phyloP scores from a whole-genome alignment of 371 early-diverging fungal species.

The Mortierella sp. region DNA sequence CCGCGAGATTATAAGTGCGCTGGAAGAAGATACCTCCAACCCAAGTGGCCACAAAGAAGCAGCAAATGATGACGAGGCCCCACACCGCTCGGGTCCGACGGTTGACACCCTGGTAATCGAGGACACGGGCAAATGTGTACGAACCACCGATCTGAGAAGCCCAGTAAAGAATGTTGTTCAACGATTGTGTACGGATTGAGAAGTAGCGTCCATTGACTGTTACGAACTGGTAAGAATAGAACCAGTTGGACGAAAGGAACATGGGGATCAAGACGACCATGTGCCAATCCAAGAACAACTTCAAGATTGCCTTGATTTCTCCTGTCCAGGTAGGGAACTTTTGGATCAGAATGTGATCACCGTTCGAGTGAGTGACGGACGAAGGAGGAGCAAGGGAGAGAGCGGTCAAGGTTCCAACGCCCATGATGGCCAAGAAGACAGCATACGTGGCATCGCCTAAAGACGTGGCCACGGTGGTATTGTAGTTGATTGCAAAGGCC shows the following conservation, averaged over 20 bases:
- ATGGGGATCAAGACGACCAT: constrained; percentile 72
- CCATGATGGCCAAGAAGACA: constrained; percentile 74
- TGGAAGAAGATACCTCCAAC: constrained; percentile 73
- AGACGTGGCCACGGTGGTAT: constrained; percentile 46
- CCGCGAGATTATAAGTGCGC: constrained; percentile 56
- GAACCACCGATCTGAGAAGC: constrained; percentile 74
- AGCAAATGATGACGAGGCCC: constrained; percentile 61
- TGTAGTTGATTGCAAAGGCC: constrained; percentile 72
- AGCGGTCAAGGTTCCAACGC: constrained; percentile 63
- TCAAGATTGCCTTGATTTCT: constrained; percentile 66
- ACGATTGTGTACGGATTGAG: constrained; percentile 44
- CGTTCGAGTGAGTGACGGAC: constrained; percentile 71
- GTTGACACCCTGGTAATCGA: constrained; percentile 61
- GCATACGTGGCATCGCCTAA: constrained; percentile 61
- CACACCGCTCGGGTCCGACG: constrained; percentile 68
- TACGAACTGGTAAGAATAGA: constrained; percentile 77
- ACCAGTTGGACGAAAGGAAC: constrained; percentile 81
- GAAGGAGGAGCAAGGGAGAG: constrained; percentile 68
- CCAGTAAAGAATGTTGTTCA: constrained; percentile 71
- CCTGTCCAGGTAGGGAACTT: constrained; percentile 61
- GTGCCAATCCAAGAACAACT: constrained; percentile 73
- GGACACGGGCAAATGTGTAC: constrained; percentile 63
- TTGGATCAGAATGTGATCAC: constrained; percentile 66
- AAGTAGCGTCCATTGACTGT: constrained; percentile 48
- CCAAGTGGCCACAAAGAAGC: constrained; percentile 70